Evolutionary conservation across 2,329 filamentous ascomycete genomes (phyloP), one percentile per base, ranked within the genome.

Genomic region (Periconia sp.): DNA sequence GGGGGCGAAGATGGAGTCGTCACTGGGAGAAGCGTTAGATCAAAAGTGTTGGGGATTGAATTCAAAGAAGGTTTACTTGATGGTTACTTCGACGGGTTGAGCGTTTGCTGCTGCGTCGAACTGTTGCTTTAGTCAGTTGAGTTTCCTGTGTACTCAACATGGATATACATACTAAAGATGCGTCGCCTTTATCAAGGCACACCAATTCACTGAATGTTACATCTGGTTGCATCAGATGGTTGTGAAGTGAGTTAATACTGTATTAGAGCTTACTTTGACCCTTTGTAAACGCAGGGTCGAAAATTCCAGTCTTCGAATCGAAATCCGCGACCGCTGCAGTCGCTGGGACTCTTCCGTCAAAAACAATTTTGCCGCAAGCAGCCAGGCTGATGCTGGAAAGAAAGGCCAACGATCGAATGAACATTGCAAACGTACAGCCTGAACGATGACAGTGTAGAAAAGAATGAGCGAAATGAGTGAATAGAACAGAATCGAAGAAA

Each of bases 1-100:
- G 7, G 56, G 56, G 2, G 49, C 54, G 31, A 61, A 61, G 37
- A 61, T 61, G 17, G 59, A 61, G 11, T 52, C 23, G 49, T 61
- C 59, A 45, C 50, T 57, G 15, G 42, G 33, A 27, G 23, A 8
- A 27, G 23, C 3, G 30, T 42, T 42, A 11, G 13, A n/a, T 18
- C 19, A 18, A 10, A 18, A 19, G 41, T 3, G 17, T 2, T n/a
- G 17, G 37, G 3, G 3, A n/a, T 13, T 27, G 31, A 11, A 3
- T 47, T 30, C 23, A 13, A 6, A 30, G 33, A 33, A 19, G 35
- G 35, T 37, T 17, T 48, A 56, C 56, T 57, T 53, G 41, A 61
- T 52, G 41, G 55, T 56, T 15, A 61, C 54, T 44, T 59, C 56
- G 35, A 61, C 15, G 10, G 56, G 17, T 43, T 61, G 48, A 33